A percentile compares a stretch with the other conserved stretches of the same genome.
Evolutionary conservation across 371 early-diverging fungal species (phyloP).

Genomic region (Mucor plumbeus): DNA sequence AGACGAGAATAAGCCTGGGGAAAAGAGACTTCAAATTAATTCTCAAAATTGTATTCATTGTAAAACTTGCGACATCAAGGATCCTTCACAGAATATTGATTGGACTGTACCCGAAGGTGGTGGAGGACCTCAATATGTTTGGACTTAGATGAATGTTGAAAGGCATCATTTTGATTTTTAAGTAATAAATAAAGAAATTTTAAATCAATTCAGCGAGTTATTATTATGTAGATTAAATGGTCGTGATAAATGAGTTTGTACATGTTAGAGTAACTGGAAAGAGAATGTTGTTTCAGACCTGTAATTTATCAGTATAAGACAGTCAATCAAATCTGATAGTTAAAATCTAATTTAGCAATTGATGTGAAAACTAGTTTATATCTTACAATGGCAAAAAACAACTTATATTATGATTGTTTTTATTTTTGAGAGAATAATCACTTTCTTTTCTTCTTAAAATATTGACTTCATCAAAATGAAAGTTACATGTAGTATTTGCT

Average conservation of each 20-base stretch:
- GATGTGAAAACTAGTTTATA: too few species aligned
- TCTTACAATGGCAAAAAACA: too few species aligned
- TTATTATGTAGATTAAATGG: too few species aligned
- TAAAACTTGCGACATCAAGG: conserved; percentile 99
- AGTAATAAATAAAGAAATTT: not conserved
- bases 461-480: not conserved
- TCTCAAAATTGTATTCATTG: conserved; percentile 98
- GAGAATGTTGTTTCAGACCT: too few species aligned
- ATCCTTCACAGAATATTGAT: conserved; percentile 97
- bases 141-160: conserved; percentile 20
- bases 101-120: conserved; percentile 99
- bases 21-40: conserved; percentile 97
- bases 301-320: too few species aligned
- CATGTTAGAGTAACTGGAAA: too few species aligned
- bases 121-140: conserved; percentile 79
- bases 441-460: not conserved
- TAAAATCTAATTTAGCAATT: too few species aligned
- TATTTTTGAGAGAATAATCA: not conserved
- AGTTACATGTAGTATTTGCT: not conserved
- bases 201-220: too few species aligned
- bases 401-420: too few species aligned
- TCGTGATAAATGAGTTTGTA: too few species aligned
- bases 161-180: not conserved
- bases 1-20: conserved; percentile 83
- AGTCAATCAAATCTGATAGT: too few species aligned